These are phyloP conservation scores for Mycena polygramma DNA, from an alignment of 768 basidiomycete genomes.

Conservation along the genomic window DNA sequence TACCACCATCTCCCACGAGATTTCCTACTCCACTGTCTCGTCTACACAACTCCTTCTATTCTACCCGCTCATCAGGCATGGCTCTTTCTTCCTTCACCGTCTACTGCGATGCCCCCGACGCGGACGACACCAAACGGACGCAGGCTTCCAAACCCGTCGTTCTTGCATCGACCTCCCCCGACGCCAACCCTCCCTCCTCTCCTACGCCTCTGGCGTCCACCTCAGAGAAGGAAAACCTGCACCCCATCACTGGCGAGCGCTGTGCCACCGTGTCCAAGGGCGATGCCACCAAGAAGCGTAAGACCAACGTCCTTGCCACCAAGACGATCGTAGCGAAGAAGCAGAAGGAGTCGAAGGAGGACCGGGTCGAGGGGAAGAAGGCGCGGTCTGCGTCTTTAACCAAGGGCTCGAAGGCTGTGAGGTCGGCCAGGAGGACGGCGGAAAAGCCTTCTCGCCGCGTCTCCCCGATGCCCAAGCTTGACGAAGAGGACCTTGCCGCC, in stretches of 20 bases:
- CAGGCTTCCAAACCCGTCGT: conserved; percentile 37
- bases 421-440: conserved; percentile 51
- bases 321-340: conserved; percentile 62
- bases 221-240: conserved; percentile 83
- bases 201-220: conserved; percentile 50
- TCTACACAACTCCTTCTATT: not conserved
- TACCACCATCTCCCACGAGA: not conserved
- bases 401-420: conserved; percentile 55
- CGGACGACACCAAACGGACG: conserved; percentile 50
- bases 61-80: conserved; percentile 50
- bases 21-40: not conserved
- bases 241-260: conserved; percentile 80
- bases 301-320: conserved; percentile 68
- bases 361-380: conserved; percentile 69
- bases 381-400: conserved; percentile 63
- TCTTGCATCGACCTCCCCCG: conserved; percentile 42
- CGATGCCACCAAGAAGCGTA: conserved; percentile 70
- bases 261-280: conserved; percentile 52
- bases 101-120: conserved; percentile 68
- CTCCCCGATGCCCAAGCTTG: conserved; percentile 74
- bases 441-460: conserved; percentile 59
- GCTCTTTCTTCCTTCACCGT: conserved; percentile 72
- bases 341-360: conserved; percentile 59
- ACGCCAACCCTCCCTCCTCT: conserved; percentile 43
- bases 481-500: conserved; percentile 56